Conservation (phyloP, 2,329 filamentous ascomycete genomes). For the Cladorrhinum sp. region DNA sequence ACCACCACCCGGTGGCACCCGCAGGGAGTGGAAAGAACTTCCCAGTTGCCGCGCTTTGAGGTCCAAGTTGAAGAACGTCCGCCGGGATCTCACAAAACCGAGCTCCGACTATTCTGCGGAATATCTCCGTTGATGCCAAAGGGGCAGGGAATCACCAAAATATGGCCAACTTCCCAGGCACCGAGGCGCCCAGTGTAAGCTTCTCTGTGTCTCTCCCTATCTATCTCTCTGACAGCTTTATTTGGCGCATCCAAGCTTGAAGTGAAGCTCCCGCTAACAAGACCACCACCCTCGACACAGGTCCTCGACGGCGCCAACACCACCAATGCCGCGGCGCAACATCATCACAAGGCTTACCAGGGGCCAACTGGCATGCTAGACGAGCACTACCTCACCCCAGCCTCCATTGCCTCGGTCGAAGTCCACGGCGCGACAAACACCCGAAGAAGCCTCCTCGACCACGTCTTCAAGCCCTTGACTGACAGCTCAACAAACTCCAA, state of each 20-base stretch:
- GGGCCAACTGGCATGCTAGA: conserved; percentile 46
- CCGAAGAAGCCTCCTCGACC: conserved; percentile 78
- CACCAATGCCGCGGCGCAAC: neutral
- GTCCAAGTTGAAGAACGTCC: too few species aligned
- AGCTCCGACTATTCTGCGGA: neutral
- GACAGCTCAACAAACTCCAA: conserved; percentile 61
- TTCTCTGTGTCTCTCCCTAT: neutral
- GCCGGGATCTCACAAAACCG: neutral
- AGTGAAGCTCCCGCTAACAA: neutral
- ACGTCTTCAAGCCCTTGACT: conserved; percentile 74
- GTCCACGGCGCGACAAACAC: conserved; percentile 81
- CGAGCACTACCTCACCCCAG: conserved; percentile 80
- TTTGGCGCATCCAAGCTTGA: neutral
- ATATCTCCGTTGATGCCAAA: conserved; percentile 5
- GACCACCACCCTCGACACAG: conserved; percentile 4
- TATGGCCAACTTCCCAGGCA: conserved; percentile 21
- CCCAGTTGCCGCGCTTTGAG: neutral
- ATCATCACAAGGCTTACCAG: neutral
- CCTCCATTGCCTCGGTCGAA: conserved; percentile 81
- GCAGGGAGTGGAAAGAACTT: neutral
- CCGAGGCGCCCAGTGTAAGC: conserved; percentile 22
- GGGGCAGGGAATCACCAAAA: conserved; percentile 4
- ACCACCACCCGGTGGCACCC: neutral
- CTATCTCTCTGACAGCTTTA: neutral
- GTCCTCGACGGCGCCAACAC: conserved; percentile 12